phyloP scores from a whole-genome alignment of 2,329 filamentous ascomycete species.

The Drechslerella coelobrocha region DNA sequence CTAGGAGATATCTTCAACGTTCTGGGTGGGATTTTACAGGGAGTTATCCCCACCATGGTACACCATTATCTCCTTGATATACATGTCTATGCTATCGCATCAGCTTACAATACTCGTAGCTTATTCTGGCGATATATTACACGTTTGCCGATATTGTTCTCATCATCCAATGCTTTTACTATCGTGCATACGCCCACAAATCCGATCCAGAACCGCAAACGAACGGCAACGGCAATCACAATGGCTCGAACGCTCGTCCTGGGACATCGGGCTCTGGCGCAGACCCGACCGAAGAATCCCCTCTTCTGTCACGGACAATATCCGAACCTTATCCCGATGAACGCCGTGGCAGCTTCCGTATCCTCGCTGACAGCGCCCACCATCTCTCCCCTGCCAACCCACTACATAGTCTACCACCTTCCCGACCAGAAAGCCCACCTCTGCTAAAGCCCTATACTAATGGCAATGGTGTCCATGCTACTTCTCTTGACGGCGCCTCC shows the following conservation, averaged over 20 bases:
- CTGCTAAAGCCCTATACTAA: conserved; percentile 59
- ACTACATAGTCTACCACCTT: conserved; percentile 66
- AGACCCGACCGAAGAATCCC: conserved; percentile 62
- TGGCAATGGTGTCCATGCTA: conserved; percentile 53
- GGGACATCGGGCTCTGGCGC: conserved; percentile 56
- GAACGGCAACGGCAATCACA: conserved; percentile 51
- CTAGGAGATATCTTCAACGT: conserved; percentile 97
- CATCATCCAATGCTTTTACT: conserved; percentile 91
- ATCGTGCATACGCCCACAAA: conserved; percentile 66
- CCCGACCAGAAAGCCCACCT: conserved; percentile 55
- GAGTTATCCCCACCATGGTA: conserved; percentile 90
- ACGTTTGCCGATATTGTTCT: conserved; percentile 90
- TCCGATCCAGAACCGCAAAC: conserved; percentile 54
- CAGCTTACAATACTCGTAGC: conserved; percentile 59
- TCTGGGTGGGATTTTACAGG: conserved; percentile 86
- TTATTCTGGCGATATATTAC: conserved; percentile 92
- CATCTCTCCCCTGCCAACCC: conserved; percentile 80
- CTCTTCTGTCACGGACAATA: conserved; percentile 60
- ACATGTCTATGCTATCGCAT: not conserved
- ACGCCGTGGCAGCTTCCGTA: conserved; percentile 66
- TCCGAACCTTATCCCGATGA: conserved; percentile 59
- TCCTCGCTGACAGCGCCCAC: conserved; percentile 70
- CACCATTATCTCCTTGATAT: conserved; percentile 51
- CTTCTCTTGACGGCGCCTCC: conserved; percentile 62
- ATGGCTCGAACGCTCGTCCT: conserved; percentile 14